Percentiles rank a stretch among this genome's conserved stretches.
Conservation (phyloP, 2,329 filamentous ascomycete species). For the Hypomyces rosellus region DNA sequence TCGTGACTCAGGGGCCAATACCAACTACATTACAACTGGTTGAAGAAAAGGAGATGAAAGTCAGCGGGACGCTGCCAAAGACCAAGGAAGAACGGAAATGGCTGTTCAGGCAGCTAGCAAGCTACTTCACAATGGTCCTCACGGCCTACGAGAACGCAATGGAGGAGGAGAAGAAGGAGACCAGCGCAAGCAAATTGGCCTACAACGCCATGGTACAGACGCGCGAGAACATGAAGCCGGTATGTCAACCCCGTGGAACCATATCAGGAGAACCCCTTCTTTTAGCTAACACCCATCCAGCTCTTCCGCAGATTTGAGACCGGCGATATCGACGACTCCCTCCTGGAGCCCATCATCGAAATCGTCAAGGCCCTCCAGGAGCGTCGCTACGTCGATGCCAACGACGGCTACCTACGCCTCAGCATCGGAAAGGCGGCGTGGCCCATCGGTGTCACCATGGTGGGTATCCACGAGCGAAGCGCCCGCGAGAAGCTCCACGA, state of each 20-base stretch:
- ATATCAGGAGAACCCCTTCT: not conserved
- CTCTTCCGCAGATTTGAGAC: slow-evolving; percentile 87
- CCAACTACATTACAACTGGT: slow-evolving; percentile 77
- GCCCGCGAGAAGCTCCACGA: slow-evolving; percentile 93
- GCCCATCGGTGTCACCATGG: slow-evolving; percentile 99
- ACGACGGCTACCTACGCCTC: slow-evolving; percentile 86
- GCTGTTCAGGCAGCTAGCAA: slow-evolving; percentile 81
- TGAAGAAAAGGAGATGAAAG: slow-evolving; percentile 82
- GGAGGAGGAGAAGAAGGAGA: slow-evolving; percentile 55
- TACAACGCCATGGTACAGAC: slow-evolving; percentile 81
- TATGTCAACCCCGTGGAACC: slow-evolving; percentile 25
- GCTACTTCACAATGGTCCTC: slow-evolving; percentile 95
- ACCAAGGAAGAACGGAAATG: slow-evolving; percentile 62
- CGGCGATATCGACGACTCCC: slow-evolving; percentile 67
- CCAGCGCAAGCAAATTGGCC: slow-evolving; percentile 74
- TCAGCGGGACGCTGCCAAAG: slow-evolving; percentile 55
- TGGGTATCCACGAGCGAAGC: slow-evolving; percentile 96
- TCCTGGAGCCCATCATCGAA: slow-evolving; percentile 78
- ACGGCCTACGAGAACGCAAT: slow-evolving; percentile 80
- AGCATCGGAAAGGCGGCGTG: slow-evolving; percentile 96
- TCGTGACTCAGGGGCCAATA: slow-evolving; percentile 69
- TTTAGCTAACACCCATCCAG: slow-evolving; percentile 22
- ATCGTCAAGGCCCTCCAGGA: slow-evolving; percentile 89
- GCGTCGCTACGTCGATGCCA: slow-evolving; percentile 89
- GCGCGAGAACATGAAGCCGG: slow-evolving; percentile 77